Evolutionary conservation across 495 filamentous ascomycete species (phyloP), one percentile per base, ranked within the genome.

Genomic region (Tuber indicum): DNA sequence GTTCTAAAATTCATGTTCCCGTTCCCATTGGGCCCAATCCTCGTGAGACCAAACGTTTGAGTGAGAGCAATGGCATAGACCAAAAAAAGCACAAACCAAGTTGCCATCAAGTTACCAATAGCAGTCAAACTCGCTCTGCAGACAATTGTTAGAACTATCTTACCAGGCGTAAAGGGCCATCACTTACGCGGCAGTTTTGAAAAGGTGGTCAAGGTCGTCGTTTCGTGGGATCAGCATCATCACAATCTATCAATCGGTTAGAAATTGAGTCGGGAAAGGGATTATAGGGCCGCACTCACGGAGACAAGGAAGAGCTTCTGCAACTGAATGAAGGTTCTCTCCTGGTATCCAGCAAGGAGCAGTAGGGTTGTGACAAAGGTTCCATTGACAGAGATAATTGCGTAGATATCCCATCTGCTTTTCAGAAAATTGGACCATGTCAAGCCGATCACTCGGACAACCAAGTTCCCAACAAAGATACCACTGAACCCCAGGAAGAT

Each of bases 1-100:
- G 91, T 94, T 70, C 96, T 90, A 83, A 99, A 94, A 84, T 99
- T 99, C 83, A 97, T 85, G 83, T 98, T 97, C 81, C 88, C 89
- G 74, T 85, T 90, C 84, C 93, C 93, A 42, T 90, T 86, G 1
- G 79, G 77, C 2, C 91, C 93, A 81, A 98, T 97, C 73, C 93
- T 91, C 21, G 96, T 99, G 26, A 99, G 90, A 71, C 96, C 97
- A 84, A 99, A 97, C 0, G 95, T 92, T 84, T 99, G 96, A 62
- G 96, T 98, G 82, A 98, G 87, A 14, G 96, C 96, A 79, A 99
- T 98, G 45, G 95, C 96, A 84, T 92, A 99, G 21, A 97, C 94
- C 49, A 98, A 86, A 87, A 98, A 99, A 71, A 99, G 89, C 2
- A 98, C 93, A 77, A 97, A 92, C 96, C 96, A 99, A 0, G 96